Conservation (phyloP, 2,329 filamentous ascomycete species). For the Exophiala lecanii-corni region DNA sequence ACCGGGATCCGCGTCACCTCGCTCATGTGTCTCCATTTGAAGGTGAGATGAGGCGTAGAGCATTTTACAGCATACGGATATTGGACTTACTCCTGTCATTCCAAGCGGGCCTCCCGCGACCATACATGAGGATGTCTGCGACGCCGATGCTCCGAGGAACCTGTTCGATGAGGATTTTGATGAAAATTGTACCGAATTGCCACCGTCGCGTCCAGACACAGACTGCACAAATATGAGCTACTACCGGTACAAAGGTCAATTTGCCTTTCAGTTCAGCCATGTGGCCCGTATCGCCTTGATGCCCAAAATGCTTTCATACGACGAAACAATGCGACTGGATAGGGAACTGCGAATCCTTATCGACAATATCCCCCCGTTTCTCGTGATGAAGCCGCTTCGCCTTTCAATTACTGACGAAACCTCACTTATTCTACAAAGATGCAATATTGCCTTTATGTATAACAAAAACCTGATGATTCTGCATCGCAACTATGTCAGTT, state of each 20-base stretch:
- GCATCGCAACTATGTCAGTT: constrained; percentile 48
- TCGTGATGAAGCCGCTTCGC: constrained; percentile 4
- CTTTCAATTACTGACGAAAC: constrained; percentile 45
- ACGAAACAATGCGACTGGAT: constrained; percentile 19
- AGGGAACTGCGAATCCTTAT: constrained; percentile 19
- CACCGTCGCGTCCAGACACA: constrained; percentile 46
- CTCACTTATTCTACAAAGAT: constrained; percentile 46
- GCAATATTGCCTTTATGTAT: constrained; percentile 49
- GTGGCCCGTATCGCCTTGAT: constrained; percentile 31
- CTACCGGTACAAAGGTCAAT: constrained; percentile 32
- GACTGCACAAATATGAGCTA: constrained; percentile 42
- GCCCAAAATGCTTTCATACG: constrained; percentile 23
- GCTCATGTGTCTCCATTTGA: constrained; percentile 49
- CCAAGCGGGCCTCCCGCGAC: constrained; percentile 59
- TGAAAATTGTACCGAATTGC: constrained; percentile 46
- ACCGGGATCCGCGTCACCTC: constrained; percentile 53
- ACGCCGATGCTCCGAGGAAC: constrained; percentile 55
- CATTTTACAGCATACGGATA: constrained; percentile 42
- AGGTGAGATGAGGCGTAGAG: constrained; percentile 47
- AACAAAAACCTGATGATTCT: constrained; percentile 49
- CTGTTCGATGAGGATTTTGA: constrained; percentile 57
- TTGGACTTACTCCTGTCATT: constrained; percentile 58
- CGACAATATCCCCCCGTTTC: constrained; percentile 15
- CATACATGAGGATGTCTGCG: constrained; percentile 55
- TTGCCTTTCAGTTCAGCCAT: constrained; percentile 34